phyloP scores from a whole-genome alignment of 2,329 filamentous ascomycete species.

The Stromatinia cepivora region DNA sequence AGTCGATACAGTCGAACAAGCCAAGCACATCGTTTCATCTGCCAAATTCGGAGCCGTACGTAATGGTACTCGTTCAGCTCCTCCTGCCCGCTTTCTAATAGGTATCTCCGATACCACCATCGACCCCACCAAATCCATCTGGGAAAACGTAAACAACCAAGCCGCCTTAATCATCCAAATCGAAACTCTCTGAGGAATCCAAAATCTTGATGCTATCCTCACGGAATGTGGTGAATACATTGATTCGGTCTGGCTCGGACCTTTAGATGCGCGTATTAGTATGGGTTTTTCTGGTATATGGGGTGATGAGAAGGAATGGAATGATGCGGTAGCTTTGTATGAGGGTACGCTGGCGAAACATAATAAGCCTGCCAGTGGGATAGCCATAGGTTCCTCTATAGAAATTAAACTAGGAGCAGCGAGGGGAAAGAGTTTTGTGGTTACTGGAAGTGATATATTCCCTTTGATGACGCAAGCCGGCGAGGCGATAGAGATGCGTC shows the following conservation, averaged over 20 bases:
- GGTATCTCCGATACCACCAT: constrained; percentile 44
- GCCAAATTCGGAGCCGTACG: constrained; percentile 47
- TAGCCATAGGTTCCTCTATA: constrained; percentile 30
- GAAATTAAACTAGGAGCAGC: constrained; percentile 29
- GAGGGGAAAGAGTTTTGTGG: constrained; percentile 33
- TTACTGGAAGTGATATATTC: constrained; percentile 27
- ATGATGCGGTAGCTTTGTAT: constrained; percentile 44
- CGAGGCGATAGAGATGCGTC: background rate
- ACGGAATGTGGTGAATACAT: constrained; percentile 48
- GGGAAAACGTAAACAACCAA: constrained; percentile 48
- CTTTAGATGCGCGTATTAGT: constrained; percentile 47
- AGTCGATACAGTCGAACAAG: constrained; percentile 50
- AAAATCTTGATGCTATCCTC: constrained; percentile 52
- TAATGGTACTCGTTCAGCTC: constrained; percentile 48
- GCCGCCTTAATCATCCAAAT: constrained; percentile 53
- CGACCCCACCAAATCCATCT: constrained; percentile 42
- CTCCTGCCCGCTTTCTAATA: constrained; percentile 47
- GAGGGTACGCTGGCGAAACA: constrained; percentile 47
- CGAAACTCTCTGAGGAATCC: constrained; percentile 46
- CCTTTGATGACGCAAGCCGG: constrained; percentile 21
- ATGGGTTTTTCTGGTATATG: constrained; percentile 46
- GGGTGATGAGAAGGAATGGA: constrained; percentile 47
- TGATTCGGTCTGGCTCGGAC: constrained; percentile 50
- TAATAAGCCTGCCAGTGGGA: constrained; percentile 44
- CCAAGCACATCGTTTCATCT: constrained; percentile 46